phyloP scores from a whole-genome alignment of 768 basidiomycete genomes.

The Mycena epipterygia region DNA sequence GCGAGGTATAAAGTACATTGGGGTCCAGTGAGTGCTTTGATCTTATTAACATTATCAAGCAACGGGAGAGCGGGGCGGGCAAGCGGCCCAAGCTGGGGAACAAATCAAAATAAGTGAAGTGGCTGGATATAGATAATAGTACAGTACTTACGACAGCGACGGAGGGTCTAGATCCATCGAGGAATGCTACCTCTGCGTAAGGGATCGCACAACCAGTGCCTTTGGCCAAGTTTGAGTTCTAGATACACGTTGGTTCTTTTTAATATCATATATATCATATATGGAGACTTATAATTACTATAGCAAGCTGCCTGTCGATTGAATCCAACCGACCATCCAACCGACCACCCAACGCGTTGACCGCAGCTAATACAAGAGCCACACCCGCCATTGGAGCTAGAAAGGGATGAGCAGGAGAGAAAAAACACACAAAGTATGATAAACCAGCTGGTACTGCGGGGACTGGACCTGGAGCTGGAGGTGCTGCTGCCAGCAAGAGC shows the following conservation, averaged over 20 bases:
- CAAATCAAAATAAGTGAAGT: no score
- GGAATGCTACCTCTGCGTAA: background rate
- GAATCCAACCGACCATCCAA: background rate
- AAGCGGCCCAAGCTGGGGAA: no score
- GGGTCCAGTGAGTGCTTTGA: no score
- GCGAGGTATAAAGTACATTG: no score
- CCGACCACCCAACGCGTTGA: background rate
- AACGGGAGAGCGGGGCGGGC: no score
- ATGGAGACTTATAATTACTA: background rate
- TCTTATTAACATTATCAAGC: no score
- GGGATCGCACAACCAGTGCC: background rate
- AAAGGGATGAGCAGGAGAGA: background rate
- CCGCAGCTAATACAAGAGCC: background rate
- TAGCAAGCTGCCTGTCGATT: background rate
- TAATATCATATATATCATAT: background rate
- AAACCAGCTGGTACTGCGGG: background rate
- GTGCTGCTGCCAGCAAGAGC: background rate
- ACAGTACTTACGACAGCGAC: no score
- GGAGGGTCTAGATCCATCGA: no score
- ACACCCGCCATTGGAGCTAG: background rate
- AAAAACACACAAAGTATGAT: background rate
- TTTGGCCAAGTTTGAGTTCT: background rate
- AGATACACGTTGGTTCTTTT: background rate
- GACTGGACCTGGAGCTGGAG: background rate
- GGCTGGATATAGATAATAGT: no score